A percentile compares a stretch with the other conserved stretches of the same genome.
Evolutionary conservation across 2,329 filamentous ascomycete genomes (phyloP).

Genomic region (Pseudogymnoascus sp.): DNA sequence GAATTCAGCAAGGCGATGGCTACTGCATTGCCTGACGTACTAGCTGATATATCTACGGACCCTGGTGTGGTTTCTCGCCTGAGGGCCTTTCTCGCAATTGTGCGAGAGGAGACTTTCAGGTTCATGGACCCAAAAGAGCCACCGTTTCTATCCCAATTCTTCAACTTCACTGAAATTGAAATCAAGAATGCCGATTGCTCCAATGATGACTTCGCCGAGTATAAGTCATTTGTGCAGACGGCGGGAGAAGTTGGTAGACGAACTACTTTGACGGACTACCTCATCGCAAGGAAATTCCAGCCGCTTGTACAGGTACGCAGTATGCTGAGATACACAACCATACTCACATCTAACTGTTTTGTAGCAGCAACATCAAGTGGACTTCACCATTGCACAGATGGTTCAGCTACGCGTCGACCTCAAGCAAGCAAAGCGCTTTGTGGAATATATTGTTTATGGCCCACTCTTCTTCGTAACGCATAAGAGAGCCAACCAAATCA

Average conservation of each 20-base stretch:
- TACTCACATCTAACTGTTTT: neutral
- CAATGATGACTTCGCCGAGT: neutral
- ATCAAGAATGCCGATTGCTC: neutral
- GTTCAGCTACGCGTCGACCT: neutral
- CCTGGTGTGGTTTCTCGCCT: too few relatives aligned
- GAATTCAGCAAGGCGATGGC: too few relatives aligned
- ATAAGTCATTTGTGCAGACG: neutral
- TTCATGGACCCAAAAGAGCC: too few relatives aligned
- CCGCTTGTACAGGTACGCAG: neutral
- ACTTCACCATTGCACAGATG: neutral
- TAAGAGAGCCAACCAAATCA: neutral
- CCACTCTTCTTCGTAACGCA: neutral
- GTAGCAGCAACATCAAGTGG: neutral
- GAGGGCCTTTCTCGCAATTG: too few relatives aligned
- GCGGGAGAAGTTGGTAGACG: neutral
- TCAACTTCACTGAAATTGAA: neutral
- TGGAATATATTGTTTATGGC: neutral
- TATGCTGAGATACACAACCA: neutral
- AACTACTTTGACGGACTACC: neutral
- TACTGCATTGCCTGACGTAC: too few relatives aligned
- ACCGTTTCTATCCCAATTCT: neutral
- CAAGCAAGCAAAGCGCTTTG: neutral
- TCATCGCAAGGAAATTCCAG: neutral
- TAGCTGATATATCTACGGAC: too few relatives aligned
- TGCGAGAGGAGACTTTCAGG: too few relatives aligned